Evolutionary conservation across 2,329 filamentous ascomycete genomes (phyloP), one percentile per base, ranked within the genome.

Genomic region (Myriosclerotinia curreyana): DNA sequence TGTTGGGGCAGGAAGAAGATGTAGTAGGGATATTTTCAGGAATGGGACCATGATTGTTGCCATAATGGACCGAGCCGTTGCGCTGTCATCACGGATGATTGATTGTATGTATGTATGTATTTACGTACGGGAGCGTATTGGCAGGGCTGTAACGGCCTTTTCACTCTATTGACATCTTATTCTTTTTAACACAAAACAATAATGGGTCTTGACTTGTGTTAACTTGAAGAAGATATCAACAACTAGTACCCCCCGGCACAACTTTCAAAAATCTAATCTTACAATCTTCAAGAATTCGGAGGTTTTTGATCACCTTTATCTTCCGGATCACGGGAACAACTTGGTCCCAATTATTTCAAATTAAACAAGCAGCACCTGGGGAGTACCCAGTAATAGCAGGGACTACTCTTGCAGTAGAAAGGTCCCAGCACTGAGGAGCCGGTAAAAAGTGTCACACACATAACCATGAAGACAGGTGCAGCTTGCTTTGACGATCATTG

Each of bases 31-130:
- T 54, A 34, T 42, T 52, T 49, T 34, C 60, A 49, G 51, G 51
- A 62, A 56, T 62, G 60, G 42, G 51, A 56, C 51, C 42, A 56
- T 42, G 42, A 31, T 38, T 49, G 38, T 38, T 49, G 31, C 60
- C 60, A 56, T 62, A 38, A 62, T 56, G 60, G 42, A 50, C 51
- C 51, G 60, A 62, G n/a, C 60, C 51, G 51, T 62, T 62, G 51
- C 22, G 42, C 49, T 40, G 51, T 56, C 60, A 62, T 56, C 60
- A 56, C 51, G 51, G 51, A 48, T 62, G n/a, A 48, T 25, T 44
- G 40, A 62, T 46, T 15, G 17, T 25, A 44, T 12, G 15, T 31
- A 20, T 44, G 38, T 49, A 15, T 44, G 17, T n/a, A 40, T 9
- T 6, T 31, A 28, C 31, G 38, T 31, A 42, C 25, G 25, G 40